Evolutionary conservation across 2,329 filamentous ascomycete species (phyloP).

Genomic region (Leptographium lundbergii): DNA sequence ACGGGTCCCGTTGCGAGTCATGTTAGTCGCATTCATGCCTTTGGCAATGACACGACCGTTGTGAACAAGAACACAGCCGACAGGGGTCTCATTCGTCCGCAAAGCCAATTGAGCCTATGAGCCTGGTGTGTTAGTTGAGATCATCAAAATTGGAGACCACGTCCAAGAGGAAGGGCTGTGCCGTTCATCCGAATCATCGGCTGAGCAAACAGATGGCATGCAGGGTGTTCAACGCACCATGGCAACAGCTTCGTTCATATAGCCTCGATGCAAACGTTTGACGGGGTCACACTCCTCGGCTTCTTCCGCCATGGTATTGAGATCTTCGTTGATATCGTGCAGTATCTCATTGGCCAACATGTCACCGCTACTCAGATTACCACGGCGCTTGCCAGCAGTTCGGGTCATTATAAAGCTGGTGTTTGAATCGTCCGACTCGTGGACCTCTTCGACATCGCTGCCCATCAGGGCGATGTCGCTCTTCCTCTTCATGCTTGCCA

Average conservation of each 20-base stretch:
- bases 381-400: constrained; percentile 13
- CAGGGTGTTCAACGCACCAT: constrained; percentile 48
- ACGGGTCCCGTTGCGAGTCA: constrained; percentile 78
- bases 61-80: constrained; percentile 88
- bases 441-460: constrained; percentile 8
- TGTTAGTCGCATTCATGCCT: constrained; percentile 96
- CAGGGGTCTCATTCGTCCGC: constrained; percentile 78
- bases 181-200: not conserved
- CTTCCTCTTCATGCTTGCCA: constrained; percentile 1
- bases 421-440: constrained; percentile 8
- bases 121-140: constrained; percentile 5
- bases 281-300: constrained; percentile 18
- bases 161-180: not conserved
- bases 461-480: not conserved
- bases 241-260: constrained; percentile 74
- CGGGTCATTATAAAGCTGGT: constrained; percentile 13
- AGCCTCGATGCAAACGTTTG: constrained; percentile 34
- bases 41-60: constrained; percentile 66
- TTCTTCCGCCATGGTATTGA: constrained; percentile 8
- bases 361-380: constrained; percentile 11
- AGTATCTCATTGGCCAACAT: constrained; percentile 14
- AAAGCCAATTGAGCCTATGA: constrained; percentile 72
- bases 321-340: constrained; percentile 18
- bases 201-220: not conserved
- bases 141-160: not conserved